Evolutionary conservation across 192 early-diverging fungal genomes (phyloP).

Genomic region (Gigaspora rosea): DNA sequence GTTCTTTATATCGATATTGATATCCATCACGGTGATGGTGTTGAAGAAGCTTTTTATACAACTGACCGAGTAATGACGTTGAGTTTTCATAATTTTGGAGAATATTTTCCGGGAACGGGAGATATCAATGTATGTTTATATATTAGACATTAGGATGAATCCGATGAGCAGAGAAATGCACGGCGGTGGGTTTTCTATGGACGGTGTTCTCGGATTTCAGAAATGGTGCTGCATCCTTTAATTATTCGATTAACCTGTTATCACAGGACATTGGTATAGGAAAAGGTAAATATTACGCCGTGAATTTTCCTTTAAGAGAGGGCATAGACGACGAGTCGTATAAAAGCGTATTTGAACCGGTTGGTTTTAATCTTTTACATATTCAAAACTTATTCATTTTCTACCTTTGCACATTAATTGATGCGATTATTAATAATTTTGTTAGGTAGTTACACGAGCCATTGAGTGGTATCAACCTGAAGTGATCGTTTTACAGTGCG

Average conservation of each 20-base stretch:
- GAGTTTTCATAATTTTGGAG: constrained; percentile 98
- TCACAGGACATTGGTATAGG: constrained; percentile 87
- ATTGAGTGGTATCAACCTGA: constrained; percentile 94
- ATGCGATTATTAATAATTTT: not conserved
- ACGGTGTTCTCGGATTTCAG: not conserved
- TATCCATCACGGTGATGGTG: constrained; percentile 98
- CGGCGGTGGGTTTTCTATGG: constrained; percentile 15
- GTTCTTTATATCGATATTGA: constrained; percentile 99
- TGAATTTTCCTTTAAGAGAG: constrained; percentile 94
- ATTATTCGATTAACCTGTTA: not conserved
- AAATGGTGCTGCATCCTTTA: not conserved
- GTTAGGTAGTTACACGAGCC: constrained; percentile 66
- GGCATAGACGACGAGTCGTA: constrained; percentile 94
- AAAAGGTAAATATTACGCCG: constrained; percentile 88
- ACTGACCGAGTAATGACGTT: constrained; percentile 99
- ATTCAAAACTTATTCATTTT: not conserved
- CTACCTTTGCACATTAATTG: not conserved
- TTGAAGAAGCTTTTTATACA: constrained; percentile 99
- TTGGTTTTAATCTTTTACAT: constrained; percentile 33
- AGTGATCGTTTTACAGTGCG: constrained; percentile 93
- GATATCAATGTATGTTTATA: constrained; percentile 71
- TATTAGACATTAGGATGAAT: not conserved
- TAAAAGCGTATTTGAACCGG: constrained; percentile 85
- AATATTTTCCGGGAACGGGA: constrained; percentile 98
- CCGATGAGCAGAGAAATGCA: not conserved